Evolutionary conservation across 2,329 filamentous ascomycete genomes (phyloP).

Genomic region (Scedosporium minutisporum): DNA sequence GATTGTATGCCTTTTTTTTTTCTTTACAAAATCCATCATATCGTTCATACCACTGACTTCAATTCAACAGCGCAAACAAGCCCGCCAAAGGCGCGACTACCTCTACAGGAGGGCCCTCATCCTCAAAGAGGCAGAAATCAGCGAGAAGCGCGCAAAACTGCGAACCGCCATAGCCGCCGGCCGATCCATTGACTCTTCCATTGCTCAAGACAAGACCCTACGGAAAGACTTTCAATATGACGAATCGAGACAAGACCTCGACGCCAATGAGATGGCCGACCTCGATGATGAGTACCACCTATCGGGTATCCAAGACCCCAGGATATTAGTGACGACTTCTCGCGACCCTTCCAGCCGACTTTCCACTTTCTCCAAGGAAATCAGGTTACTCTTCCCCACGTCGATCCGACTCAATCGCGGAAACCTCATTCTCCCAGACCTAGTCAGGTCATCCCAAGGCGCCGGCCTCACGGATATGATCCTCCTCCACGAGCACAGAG

Average conservation of each 20-base stretch:
- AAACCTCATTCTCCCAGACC: constrained; percentile 76
- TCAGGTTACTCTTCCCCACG: constrained; percentile 73
- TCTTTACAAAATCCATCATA: too few relatives aligned
- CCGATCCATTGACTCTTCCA: constrained; percentile 69
- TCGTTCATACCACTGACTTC: constrained; percentile 11
- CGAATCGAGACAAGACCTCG: constrained; percentile 64
- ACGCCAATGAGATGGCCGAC: constrained; percentile 58
- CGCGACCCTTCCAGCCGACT: constrained; percentile 78
- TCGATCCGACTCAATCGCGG: constrained; percentile 84
- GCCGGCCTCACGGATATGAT: constrained; percentile 77
- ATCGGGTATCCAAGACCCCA: constrained; percentile 82
- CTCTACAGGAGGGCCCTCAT: constrained; percentile 83
- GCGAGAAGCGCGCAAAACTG: constrained; percentile 80
- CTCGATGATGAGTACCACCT: constrained; percentile 88
- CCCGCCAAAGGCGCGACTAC: constrained; percentile 40
- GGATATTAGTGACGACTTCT: constrained; percentile 83
- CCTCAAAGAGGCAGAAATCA: constrained; percentile 83
- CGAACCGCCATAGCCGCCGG: constrained; percentile 81
- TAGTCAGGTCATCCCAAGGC: constrained; percentile 72
- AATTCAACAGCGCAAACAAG: constrained; percentile 27
- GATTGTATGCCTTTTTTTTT: too few relatives aligned
- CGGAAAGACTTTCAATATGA: constrained; percentile 90
- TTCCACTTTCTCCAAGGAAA: constrained; percentile 86
- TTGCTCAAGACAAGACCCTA: constrained; percentile 78
- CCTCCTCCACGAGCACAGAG: constrained; percentile 83